Evolutionary conservation across 805 yeast genomes (phyloP), one percentile per base, ranked within the genome.

Genomic region (Barnettozyma populi): DNA sequence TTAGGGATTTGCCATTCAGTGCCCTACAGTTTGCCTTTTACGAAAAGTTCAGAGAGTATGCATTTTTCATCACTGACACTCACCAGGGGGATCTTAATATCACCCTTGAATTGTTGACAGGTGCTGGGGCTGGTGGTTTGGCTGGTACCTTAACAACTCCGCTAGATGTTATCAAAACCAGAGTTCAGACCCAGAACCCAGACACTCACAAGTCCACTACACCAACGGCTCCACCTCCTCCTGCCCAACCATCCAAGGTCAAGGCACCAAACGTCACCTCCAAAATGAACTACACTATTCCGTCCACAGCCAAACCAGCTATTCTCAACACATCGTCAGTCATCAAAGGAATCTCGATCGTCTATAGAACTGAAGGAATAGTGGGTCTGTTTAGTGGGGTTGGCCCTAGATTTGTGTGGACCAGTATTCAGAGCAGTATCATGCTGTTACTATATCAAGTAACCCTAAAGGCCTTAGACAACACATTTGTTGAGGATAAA

Each of bases 391-490:
- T 94, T 66, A 79, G 90, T 29, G 99, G 99, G 1, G 96, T 94
- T 6, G 97, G 97, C 0, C 99, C 99, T 1, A 75, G 99, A 53
- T 82, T 90, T 55, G 84, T 94, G 5, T 94, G 99, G 99, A 92
- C 98, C 0, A 86, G 95, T 53, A 72, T 90, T 18, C 99, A 94
- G 65, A 87, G 96, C 65, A 86, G 96, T 55, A 84, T 94, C 42
- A 92, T 94, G 98, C 73, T 94, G 46, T 71, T 92, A 53, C 70
- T 90, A 36, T 94, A 94, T 66, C 99, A 94, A 65, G 71, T 80
- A 38, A 74, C 92, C 3, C 69, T 92, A 58, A 80, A 80, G 56
- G 67, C 59, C 16, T 51, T 70, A 48, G 65, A 64, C 49, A 56
- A 48, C 3, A 41, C 47, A 2, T 41, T 52, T 13, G 51, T 39